A percentile compares a stretch with the other conserved stretches of the same genome.
Evolutionary conservation across 2,329 filamentous ascomycete genomes (phyloP).

Genomic region (Orbilia ellipsospora): DNA sequence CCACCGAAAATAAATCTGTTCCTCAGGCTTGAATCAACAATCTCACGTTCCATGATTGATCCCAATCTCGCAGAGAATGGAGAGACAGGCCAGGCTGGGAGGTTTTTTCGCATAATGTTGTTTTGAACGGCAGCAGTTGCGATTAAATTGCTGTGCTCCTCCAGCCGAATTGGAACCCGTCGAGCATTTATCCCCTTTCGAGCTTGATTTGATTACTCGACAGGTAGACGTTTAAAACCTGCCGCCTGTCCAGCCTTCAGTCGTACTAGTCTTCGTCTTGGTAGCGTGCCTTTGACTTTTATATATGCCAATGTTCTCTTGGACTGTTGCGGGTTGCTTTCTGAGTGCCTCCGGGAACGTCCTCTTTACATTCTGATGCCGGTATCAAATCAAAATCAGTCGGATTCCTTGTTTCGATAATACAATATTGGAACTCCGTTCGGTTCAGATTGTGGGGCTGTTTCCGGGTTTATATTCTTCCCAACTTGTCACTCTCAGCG

Average conservation of each 20-base stretch:
- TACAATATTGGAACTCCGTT: background rate
- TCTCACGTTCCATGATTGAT: constrained; percentile 9
- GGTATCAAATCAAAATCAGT: constrained; percentile 4
- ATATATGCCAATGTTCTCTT: no score
- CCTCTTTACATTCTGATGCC: constrained; percentile 5
- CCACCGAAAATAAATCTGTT: constrained; percentile 3
- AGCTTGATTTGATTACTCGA: constrained; percentile 35
- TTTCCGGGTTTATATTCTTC: background rate
- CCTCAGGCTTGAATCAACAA: background rate
- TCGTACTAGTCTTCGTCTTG: background rate
- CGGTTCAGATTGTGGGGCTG: background rate
- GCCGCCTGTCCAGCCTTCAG: background rate
- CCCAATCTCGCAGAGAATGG: background rate
- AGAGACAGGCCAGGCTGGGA: no score
- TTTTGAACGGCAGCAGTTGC: no score
- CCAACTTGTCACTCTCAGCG: background rate
- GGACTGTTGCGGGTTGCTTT: background rate
- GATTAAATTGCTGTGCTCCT: no score
- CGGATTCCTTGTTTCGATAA: constrained; percentile 26
- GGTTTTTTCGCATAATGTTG: no score
- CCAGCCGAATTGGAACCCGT: background rate
- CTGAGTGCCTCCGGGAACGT: constrained; percentile 7
- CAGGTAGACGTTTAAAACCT: constrained; percentile 3
- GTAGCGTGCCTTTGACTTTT: background rate
- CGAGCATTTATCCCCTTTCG: background rate